Evolutionary conservation across 257 asterid species (phyloP), one percentile per base, ranked within the genome.

Genomic region (Henckelia pumila): DNA sequence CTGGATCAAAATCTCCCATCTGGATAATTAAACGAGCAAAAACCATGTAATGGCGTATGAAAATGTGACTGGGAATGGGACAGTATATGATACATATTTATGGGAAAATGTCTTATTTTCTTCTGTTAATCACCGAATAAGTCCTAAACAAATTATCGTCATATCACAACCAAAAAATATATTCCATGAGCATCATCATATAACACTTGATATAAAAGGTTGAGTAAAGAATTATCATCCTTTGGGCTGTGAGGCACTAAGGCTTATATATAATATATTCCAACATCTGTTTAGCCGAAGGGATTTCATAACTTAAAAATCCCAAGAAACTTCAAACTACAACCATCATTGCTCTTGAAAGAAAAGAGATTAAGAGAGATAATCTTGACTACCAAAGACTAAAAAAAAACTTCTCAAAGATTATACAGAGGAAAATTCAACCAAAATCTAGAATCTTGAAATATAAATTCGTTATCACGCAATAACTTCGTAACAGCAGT

Each of bases 1-100:
- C 56, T 17, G 23, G 44, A n/a, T 62, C 44, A n/a, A 78, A 66
- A 63, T 75, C 79, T 72, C 63, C 78, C 82, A 81, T 81, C 80
- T 77, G 70, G 44, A 71, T 63, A 29, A 56, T n/a, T 47, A 44
- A 58, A 53, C 2, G 30, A 61, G 66, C 7, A 26, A 63, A 35
- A 58, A 65, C 24, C 28, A 37, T n/a, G 56, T 53, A 64, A 7
- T 56, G 40, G 69, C 17, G 33, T 24, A 47, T 49, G 22, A 62
- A 28, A 26, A 4, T 4, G 13, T 0, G 3, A 44, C 4, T 44
- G n/a, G 3, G 52, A 37, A 4, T 14, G 6, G 52, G 52, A 44
- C 52, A 13, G 2, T 44, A 44, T 4, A 44, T 44, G n/a, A 10
- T 40, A 13, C 49, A 19, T 44, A 44, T 6, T 13, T 11, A 44